Evolutionary conservation across 2,329 filamentous ascomycete species (phyloP), one percentile per base, ranked within the genome.

Genomic region (Clarireedia sp.): DNA sequence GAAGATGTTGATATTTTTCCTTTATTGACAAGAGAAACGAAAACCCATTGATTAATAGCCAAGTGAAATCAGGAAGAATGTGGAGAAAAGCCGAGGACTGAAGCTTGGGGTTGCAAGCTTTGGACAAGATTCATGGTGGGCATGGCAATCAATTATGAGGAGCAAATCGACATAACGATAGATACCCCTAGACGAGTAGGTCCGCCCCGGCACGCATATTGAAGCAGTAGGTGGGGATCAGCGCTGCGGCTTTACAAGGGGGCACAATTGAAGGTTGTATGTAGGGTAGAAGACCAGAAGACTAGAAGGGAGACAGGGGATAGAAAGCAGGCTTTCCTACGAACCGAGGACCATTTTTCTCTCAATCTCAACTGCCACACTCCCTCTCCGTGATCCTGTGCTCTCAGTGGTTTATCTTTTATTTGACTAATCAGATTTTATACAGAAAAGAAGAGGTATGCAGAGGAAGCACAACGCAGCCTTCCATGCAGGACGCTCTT

Each of bases 381-480:
- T 33, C 29, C 29, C 29, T 12, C 29, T 21, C 40, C 21, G 21
- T 9, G n/a, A 10, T 43, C 16, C 16, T 43, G 21, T 43, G 40
- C 40, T 21, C 40, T 43, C n/a, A 21, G 8, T 43, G 40, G 21
- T 44, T 45, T 51, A 55, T 45, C 19, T 55, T 44, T 45, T 19
- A 43, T 51, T 55, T 38, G 47, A 51, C 53, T 51, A 55, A 55
- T 55, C 53, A 55, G 38, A 55, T 26, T 24, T 43, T 12, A 29
- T 51, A 24, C 29, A 33, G 12, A 33, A 33, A 33, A 10, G 23
- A 41, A n/a, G 14, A 26, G 12, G 8, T 50, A 26, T 62, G 63
- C 62, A 62, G 57, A 59, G 55, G 64, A 67, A 64, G 63, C 59
- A 57, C 62, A 57, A 57, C 63, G 63, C 64, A 67, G 62, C 59